Percentiles rank a stretch among this genome's conserved stretches.
phyloP scores from a whole-genome alignment of 2,329 filamentous ascomycete species.

The Didymella arachidicola region DNA sequence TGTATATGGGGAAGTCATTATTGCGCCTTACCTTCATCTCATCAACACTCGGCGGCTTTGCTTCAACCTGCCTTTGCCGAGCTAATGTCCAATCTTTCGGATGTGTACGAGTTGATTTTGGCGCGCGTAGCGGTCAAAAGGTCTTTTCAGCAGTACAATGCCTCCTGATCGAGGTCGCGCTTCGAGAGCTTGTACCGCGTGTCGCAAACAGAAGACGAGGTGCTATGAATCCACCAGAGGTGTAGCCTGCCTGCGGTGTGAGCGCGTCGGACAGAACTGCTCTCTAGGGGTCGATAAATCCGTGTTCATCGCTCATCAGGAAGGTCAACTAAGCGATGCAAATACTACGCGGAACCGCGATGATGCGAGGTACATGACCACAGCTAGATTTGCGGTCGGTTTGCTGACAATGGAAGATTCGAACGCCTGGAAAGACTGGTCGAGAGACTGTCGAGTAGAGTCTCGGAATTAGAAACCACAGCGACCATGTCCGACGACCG shows the following conservation, averaged over 20 bases:
- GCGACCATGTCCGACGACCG: neutral
- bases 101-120: neutral
- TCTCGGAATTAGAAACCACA: neutral
- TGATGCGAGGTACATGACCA: neutral
- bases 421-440: neutral
- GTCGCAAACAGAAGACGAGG: conserved; percentile 6
- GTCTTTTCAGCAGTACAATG: neutral
- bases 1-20: no score
- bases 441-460: conserved; percentile 1
- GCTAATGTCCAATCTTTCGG: no score
- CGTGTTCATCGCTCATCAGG: neutral
- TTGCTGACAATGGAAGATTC: neutral
- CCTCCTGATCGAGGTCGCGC: conserved; percentile 1
- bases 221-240: neutral
- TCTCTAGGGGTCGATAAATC: neutral
- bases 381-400: neutral
- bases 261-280: neutral
- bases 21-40: no score
- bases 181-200: conserved; percentile 1
- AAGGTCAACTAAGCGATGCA: neutral
- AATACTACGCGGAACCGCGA: neutral
- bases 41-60: no score
- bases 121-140: neutral
- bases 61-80: no score
- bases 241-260: neutral